Evolutionary conservation across 1,284 basidiomycete species (phyloP).

Genomic region (Flammula alnicola): DNA sequence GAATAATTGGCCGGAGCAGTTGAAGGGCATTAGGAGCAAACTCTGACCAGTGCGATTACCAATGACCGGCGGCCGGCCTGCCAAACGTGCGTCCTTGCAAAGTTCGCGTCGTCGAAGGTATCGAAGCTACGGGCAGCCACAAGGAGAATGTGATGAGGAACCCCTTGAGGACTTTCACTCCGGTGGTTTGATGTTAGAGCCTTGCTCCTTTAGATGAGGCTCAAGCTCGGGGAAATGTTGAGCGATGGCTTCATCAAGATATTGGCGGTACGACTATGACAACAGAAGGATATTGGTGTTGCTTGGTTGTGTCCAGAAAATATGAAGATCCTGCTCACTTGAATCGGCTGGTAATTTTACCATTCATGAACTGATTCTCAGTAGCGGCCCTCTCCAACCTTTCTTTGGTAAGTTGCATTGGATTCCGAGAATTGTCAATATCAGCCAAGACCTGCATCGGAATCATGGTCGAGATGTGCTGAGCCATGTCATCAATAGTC

Average conservation of each 20-base stretch:
- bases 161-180: no score
- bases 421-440: slow-evolving; percentile 79
- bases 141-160: no score
- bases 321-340: slow-evolving; percentile 8
- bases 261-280: slow-evolving; percentile 58
- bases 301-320: neutral
- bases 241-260: slow-evolving; percentile 59
- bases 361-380: slow-evolving; percentile 89
- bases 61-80: no score
- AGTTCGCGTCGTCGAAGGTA: no score
- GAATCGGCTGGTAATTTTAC: slow-evolving; percentile 78
- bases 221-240: slow-evolving; percentile 66
- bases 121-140: no score
- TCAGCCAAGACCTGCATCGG: slow-evolving; percentile 75
- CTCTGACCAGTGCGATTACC: neutral
- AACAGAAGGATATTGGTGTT: neutral
- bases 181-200: slow-evolving; percentile 3
- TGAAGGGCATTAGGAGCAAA: neutral
- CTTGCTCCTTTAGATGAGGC: slow-evolving; percentile 28
- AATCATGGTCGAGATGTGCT: slow-evolving; percentile 62
- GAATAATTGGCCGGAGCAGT: slow-evolving; percentile 3
- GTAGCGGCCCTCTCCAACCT: slow-evolving; percentile 78
- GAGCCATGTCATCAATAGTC: slow-evolving; percentile 67
- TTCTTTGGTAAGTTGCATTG: slow-evolving; percentile 78
- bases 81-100: neutral